Evolutionary conservation across 768 basidiomycete species (phyloP).

Genomic region (Boletellus sp.): DNA sequence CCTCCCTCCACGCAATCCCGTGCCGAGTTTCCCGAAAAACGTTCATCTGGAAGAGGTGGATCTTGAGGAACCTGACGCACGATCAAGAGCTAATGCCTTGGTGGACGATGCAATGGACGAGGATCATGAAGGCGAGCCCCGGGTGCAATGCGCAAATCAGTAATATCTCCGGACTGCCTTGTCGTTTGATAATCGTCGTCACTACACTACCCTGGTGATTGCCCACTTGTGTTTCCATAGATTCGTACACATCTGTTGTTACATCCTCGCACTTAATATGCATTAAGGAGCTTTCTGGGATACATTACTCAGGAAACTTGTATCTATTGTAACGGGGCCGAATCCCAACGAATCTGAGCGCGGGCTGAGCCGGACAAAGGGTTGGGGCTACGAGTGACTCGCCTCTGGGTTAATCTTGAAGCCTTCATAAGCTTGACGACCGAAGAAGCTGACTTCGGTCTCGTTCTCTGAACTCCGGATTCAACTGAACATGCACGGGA

Average conservation of each 20-base stretch:
- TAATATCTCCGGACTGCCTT: slow-evolving; percentile 32
- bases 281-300: slow-evolving; percentile 12
- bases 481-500: neutral
- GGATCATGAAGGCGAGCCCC: slow-evolving; percentile 79
- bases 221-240: slow-evolving; percentile 25
- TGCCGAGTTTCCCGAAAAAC: slow-evolving; percentile 66
- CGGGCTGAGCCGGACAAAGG: neutral
- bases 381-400: neutral
- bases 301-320: neutral
- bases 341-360: slow-evolving; percentile 29
- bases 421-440: slow-evolving; percentile 64
- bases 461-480: slow-evolving; percentile 71
- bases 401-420: slow-evolving; percentile 88
- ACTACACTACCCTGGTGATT: slow-evolving; percentile 20
- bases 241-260: slow-evolving; percentile 26
- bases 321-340: slow-evolving; percentile 7
- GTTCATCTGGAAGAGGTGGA: slow-evolving; percentile 79
- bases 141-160: slow-evolving; percentile 95
- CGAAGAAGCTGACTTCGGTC: slow-evolving; percentile 92
- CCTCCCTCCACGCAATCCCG: slow-evolving; percentile 69
- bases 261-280: slow-evolving; percentile 30
- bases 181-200: slow-evolving; percentile 17
- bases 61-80: slow-evolving; percentile 72
- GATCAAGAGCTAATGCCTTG: slow-evolving; percentile 42
- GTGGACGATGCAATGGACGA: slow-evolving; percentile 89